Evolutionary conservation across 2,329 filamentous ascomycete genomes (phyloP), one percentile per base, ranked within the genome.

Genomic region (Rutstroemia sp.): DNA sequence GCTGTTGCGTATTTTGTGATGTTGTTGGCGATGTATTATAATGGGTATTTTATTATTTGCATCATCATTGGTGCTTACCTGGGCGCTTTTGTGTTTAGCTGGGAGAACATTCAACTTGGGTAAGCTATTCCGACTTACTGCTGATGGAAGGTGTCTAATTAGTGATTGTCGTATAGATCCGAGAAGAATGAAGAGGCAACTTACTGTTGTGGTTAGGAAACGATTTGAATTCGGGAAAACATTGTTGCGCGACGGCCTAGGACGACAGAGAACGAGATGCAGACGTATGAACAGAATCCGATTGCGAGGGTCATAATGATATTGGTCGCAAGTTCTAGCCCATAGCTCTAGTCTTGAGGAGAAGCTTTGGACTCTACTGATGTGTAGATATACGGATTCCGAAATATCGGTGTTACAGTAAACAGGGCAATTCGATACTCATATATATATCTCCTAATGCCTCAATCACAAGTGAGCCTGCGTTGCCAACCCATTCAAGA

Each of bases 1-100:
- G 83, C 82, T 0, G 78, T 90, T 1, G 88, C 87, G 2, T 94
- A 92, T 69, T 83, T 92, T 63, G 71, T 92, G 65, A 92, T 94
- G 89, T 72, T 87, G 73, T 72, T 68, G n/a, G 78, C 77, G 60
- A 81, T 82, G 78, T 82, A 82, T 68, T 83, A 78, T 72, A 83
- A 82, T 63, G 82, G 84, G 9, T 94, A 89, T 71, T 78, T 94
- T 60, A 88, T 94, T 69, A 85, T 92, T 58, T 89, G 83, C 63
- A 89, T 94, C 69, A 81, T 92, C 60, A 79, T 92, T 55, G 89
- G 89, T 1, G 82, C 86, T 0, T 89, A 82, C 61, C 56, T 92
- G 5, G 89, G 89, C 16, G 77, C 80, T 12, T 89, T 91, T 61
- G 67, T 88, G 58, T 92, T 89, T 68, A 80, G 83, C 30, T 92